Evolutionary conservation across 495 filamentous ascomycete species (phyloP).

Genomic region (Arthonia radiata): DNA sequence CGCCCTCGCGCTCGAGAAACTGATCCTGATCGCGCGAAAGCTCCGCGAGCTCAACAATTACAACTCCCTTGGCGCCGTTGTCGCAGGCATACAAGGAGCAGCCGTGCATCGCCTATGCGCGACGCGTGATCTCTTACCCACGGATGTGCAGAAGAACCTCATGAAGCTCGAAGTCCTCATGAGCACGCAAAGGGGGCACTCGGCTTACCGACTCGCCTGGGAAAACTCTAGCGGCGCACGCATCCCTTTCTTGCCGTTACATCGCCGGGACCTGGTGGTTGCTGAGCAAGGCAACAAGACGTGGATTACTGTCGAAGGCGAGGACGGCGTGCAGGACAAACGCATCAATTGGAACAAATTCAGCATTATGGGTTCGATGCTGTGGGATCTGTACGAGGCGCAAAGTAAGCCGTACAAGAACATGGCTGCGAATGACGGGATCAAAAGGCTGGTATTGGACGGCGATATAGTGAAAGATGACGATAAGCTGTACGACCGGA

Average conservation of each 20-base stretch:
- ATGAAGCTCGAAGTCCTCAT: conserved; percentile 78
- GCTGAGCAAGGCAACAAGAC: conserved; percentile 85
- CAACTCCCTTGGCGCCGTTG: conserved; percentile 74
- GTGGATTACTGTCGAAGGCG: conserved; percentile 43
- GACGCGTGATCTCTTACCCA: conserved; percentile 52
- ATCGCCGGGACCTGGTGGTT: conserved; percentile 65
- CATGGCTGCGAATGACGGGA: conserved; percentile 35
- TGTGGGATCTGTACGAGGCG: conserved; percentile 72
- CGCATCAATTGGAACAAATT: conserved; percentile 97
- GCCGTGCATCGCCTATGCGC: conserved; percentile 66
- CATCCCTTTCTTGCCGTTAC: conserved; percentile 87
- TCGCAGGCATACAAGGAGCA: conserved; percentile 77
- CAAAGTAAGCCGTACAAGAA: conserved; percentile 64
- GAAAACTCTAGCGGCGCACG: conserved; percentile 73
- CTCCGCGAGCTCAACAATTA: conserved; percentile 89
- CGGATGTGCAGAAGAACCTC: conserved; percentile 49
- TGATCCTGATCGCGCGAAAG: conserved; percentile 55
- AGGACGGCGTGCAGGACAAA: conserved; percentile 7
- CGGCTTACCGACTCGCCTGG: conserved; percentile 87
- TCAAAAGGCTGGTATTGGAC: conserved; percentile 50
- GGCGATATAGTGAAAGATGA: conserved; percentile 30
- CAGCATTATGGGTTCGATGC: conserved; percentile 79
- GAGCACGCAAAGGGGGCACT: conserved; percentile 74
- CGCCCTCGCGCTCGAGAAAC: conserved; percentile 71
- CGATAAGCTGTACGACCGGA: too few relatives aligned